These are phyloP conservation scores for Lithospermum erythrorhizon DNA, from an alignment of 257 asterid species.

Conservation along the genomic window DNA sequence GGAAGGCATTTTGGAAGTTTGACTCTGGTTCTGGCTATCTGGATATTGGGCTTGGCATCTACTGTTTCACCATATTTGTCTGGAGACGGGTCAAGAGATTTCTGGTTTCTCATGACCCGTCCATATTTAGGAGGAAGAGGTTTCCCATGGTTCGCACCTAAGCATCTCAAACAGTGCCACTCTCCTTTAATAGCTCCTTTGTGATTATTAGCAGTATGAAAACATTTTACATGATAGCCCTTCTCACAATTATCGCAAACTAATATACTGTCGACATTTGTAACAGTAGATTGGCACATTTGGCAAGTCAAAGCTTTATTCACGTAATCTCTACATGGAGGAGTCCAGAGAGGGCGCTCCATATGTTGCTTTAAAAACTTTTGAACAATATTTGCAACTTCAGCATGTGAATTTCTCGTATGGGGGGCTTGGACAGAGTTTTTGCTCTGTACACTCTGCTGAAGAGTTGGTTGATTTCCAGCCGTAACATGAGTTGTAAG, in stretches of 20 bases:
- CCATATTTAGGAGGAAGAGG: conserved; percentile 96
- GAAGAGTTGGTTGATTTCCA: conserved; percentile 23
- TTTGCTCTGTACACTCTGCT: conserved; percentile 26
- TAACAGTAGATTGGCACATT: conserved; percentile 43
- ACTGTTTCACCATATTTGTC: conserved; percentile 33
- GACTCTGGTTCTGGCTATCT: conserved; percentile 24
- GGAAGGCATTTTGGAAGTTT: conserved; percentile 25
- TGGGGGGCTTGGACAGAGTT: conserved; percentile 30
- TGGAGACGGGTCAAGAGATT: conserved; percentile 28
- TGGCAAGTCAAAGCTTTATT: conserved; percentile 68
- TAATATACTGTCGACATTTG: conserved; percentile 60
- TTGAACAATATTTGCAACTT: conserved; percentile 68
- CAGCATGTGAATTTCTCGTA: conserved; percentile 50
- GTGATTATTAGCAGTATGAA: conserved; percentile 42
- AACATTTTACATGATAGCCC: conserved; percentile 90
- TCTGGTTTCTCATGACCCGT: conserved; percentile 73
- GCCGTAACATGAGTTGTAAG: conserved; percentile 32
- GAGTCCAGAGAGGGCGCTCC: conserved; percentile 62
- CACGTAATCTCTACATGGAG: conserved; percentile 93
- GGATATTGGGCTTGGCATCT: conserved; percentile 35
- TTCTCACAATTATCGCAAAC: conserved; percentile 96
- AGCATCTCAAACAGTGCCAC: conserved; percentile 95
- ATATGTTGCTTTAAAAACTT: conserved; percentile 48
- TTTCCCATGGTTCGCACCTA: conserved; percentile 73
- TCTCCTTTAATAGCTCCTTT: conserved; percentile 73